Conservation (phyloP, 2,329 filamentous ascomycete genomes). For the Nothopassalora personata region DNA sequence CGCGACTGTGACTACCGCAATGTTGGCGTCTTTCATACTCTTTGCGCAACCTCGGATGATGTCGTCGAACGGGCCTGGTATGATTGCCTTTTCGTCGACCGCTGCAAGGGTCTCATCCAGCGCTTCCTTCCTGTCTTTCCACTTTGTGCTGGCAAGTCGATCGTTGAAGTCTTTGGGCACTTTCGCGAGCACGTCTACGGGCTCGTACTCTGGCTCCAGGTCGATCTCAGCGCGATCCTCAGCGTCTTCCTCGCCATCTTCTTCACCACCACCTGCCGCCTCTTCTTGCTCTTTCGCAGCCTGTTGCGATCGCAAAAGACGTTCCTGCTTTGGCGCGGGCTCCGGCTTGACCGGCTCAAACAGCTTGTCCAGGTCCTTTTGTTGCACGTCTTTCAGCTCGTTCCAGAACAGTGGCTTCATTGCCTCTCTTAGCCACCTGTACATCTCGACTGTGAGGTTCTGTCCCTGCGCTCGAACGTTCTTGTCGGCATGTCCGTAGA, state of each 20-base stretch:
- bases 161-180: conserved; percentile 79
- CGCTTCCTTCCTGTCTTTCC: conserved; percentile 96
- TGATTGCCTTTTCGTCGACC: conserved; percentile 82
- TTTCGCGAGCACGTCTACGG: conserved; percentile 78
- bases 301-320: conserved; percentile 83
- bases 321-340: conserved; percentile 79
- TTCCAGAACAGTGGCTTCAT: conserved; percentile 99
- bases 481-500: conserved; percentile 94
- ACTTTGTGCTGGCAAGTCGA: conserved; percentile 81
- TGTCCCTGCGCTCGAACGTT: conserved; percentile 94
- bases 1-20: conserved; percentile 86
- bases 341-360: conserved; percentile 93
- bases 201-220: conserved; percentile 59
- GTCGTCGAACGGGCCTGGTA: conserved; percentile 83
- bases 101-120: conserved; percentile 73
- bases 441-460: conserved; percentile 85
- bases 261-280: conserved; percentile 33
- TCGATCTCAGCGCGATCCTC: conserved; percentile 67
- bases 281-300: conserved; percentile 60
- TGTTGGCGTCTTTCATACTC: conserved; percentile 98
- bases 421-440: conserved; percentile 92
- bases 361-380: conserved; percentile 84
- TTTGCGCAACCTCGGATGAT: conserved; percentile 81
- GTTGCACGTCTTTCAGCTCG: conserved; percentile 91
- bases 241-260: conserved; percentile 31